Evolutionary conservation across 2,329 filamentous ascomycete species (phyloP).

Genomic region (Magnaporthiopsis rhizophila): DNA sequence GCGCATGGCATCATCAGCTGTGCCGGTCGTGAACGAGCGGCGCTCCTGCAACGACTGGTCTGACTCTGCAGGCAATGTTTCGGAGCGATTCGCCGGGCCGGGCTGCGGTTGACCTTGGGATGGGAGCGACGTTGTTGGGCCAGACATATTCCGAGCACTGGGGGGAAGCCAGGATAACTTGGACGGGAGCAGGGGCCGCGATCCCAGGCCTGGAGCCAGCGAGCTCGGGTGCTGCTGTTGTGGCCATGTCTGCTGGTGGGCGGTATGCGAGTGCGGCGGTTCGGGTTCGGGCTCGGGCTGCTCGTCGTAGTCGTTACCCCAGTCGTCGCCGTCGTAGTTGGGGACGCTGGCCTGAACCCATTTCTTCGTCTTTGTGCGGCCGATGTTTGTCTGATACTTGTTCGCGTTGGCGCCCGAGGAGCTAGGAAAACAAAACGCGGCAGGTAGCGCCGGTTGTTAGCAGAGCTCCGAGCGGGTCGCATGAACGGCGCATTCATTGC

Average conservation of each 20-base stretch:
- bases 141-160: constrained; percentile 6
- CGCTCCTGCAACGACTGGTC: not conserved
- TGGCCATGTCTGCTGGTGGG: constrained; percentile 6
- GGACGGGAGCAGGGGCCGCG: not conserved
- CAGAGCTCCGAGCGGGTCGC: not conserved
- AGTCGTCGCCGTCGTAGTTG: constrained; percentile 88
- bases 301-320: constrained; percentile 68
- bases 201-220: not conserved
- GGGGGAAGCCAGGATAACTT: not conserved
- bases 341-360: constrained; percentile 86
- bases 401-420: constrained; percentile 11
- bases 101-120: constrained; percentile 14
- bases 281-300: constrained; percentile 36
- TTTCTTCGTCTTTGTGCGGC: constrained; percentile 83
- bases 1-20: not conserved
- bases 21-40: constrained; percentile 3
- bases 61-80: not conserved
- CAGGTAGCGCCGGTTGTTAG: not conserved
- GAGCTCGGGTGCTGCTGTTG: constrained; percentile 1
- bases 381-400: constrained; percentile 75
- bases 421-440: not conserved
- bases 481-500: too few species aligned
- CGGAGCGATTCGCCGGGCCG: not conserved
- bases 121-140: constrained; percentile 15
- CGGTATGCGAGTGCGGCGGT: constrained; percentile 1